These are phyloP conservation scores for Lactarius pseudohatsudake DNA, from an alignment of 768 basidiomycete genomes.

Conservation along the genomic window DNA sequence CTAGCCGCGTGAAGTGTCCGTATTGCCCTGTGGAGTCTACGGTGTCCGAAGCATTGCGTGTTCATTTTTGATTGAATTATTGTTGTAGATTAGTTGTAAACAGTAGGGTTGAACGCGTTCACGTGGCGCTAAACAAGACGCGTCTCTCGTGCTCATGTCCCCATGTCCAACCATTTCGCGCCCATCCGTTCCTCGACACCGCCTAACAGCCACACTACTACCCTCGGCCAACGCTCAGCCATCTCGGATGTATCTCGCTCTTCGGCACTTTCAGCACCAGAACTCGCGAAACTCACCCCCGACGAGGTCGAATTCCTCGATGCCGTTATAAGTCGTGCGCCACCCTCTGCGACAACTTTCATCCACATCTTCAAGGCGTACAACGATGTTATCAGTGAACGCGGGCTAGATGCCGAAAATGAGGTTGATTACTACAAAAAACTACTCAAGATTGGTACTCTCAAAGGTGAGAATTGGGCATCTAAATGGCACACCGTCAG, in stretches of 20 bases:
- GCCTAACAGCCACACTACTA: slow-evolving; percentile 19
- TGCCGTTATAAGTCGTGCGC: slow-evolving; percentile 67
- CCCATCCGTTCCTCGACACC: slow-evolving; percentile 38
- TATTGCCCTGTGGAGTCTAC: slow-evolving; percentile 88
- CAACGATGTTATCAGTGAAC: slow-evolving; percentile 71
- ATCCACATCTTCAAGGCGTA: slow-evolving; percentile 83
- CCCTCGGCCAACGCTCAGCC: slow-evolving; percentile 30
- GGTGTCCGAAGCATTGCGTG: slow-evolving; percentile 53
- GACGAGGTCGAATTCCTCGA: slow-evolving; percentile 72
- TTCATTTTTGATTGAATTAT: slow-evolving; percentile 53
- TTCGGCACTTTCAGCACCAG: slow-evolving; percentile 27
- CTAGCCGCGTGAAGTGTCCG: slow-evolving; percentile 91
- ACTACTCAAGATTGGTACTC: slow-evolving; percentile 76
- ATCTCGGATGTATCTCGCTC: slow-evolving; percentile 32
- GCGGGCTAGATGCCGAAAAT: slow-evolving; percentile 69
- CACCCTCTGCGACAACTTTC: slow-evolving; percentile 69
- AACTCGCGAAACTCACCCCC: slow-evolving; percentile 35
- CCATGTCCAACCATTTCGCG: slow-evolving; percentile 37
- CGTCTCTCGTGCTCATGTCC: not conserved
- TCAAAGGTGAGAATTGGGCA: slow-evolving; percentile 78
- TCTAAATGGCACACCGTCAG: slow-evolving; percentile 80
- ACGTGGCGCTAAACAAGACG: slow-evolving; percentile 8
- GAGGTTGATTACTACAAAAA: slow-evolving; percentile 83
- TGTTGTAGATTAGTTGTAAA: not conserved
- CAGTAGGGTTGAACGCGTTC: not conserved